Conservation (phyloP, 1,284 basidiomycete genomes). For the Sanghuangporus weigelae region DNA sequence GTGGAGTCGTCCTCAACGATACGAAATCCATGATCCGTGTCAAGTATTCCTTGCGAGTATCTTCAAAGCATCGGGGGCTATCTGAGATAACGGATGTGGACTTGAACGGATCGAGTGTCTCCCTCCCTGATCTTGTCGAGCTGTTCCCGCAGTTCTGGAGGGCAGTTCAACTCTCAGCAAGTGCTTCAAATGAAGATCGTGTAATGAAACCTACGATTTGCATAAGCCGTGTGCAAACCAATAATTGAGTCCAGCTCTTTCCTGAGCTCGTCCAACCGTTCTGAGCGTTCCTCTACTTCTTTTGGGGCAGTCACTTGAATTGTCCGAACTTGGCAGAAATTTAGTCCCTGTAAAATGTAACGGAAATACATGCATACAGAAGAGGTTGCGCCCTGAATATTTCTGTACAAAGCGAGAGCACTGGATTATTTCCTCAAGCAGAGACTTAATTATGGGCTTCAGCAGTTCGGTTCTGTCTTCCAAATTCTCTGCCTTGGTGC, state of each 20-base stretch:
- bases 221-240: neutral
- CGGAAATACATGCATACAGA: neutral
- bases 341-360: neutral
- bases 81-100: neutral
- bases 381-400: neutral
- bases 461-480: neutral
- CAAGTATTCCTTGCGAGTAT: constrained; percentile 18
- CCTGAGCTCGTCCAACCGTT: neutral
- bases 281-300: neutral
- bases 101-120: neutral
- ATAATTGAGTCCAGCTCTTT: neutral
- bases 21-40: constrained; percentile 22
- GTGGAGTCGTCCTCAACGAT: neutral
- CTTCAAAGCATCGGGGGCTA: constrained; percentile 16
- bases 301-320: neutral
- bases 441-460: neutral
- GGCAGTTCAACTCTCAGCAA: too few relatives aligned
- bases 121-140: neutral
- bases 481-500: neutral
- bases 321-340: neutral
- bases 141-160: neutral
- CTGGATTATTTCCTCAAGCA: neutral
- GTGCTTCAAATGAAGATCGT: neutral
- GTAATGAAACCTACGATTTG: neutral
- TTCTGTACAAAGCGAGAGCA: neutral